phyloP scores from a whole-genome alignment of 371 early-diverging fungal species.

The Actinomortierella wolfii region DNA sequence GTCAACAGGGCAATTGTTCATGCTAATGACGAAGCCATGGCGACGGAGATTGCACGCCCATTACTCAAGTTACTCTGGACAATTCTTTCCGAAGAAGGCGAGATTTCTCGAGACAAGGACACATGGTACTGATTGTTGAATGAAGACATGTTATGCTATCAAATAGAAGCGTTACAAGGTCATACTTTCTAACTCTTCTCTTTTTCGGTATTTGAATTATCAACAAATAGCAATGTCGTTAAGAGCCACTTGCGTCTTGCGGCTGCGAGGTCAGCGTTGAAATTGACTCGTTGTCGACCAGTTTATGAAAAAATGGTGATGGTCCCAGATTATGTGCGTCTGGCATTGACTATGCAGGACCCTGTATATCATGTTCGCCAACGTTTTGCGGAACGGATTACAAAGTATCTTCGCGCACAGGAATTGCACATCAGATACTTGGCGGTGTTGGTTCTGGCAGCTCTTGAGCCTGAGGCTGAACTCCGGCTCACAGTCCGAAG shows the following conservation, averaged over 20 bases:
- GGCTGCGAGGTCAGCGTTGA: slow-evolving; percentile 70
- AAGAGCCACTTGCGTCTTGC: slow-evolving; percentile 69
- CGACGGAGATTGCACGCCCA: slow-evolving; percentile 50
- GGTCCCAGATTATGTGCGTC: slow-evolving; percentile 55
- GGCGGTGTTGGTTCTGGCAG: slow-evolving; percentile 75
- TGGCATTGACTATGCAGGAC: slow-evolving; percentile 75
- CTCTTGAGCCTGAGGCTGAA: slow-evolving; percentile 83
- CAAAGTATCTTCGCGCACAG: slow-evolving; percentile 64
- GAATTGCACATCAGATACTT: slow-evolving; percentile 73
- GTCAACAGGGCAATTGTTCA: slow-evolving; percentile 58
- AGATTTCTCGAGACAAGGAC: slow-evolving; percentile 47
- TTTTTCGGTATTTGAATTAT: background rate
- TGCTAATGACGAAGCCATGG: slow-evolving; percentile 37
- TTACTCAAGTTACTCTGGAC: slow-evolving; percentile 64
- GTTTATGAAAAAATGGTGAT: slow-evolving; percentile 59
- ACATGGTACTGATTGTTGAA: slow-evolving; percentile 32
- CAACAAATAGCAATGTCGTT: slow-evolving; percentile 16
- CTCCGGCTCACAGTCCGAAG: slow-evolving; percentile 57
- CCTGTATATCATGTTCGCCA: slow-evolving; percentile 84
- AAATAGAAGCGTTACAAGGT: background rate
- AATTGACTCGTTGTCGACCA: slow-evolving; percentile 58
- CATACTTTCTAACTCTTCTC: slow-evolving; percentile 2
- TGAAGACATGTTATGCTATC: background rate
- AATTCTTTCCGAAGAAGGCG: slow-evolving; percentile 62
- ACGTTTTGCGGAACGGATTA: slow-evolving; percentile 70